Base-by-base conservation (phyloP, 1,139 yeast genomes). In the Geotrichum macrosporum region DNA sequence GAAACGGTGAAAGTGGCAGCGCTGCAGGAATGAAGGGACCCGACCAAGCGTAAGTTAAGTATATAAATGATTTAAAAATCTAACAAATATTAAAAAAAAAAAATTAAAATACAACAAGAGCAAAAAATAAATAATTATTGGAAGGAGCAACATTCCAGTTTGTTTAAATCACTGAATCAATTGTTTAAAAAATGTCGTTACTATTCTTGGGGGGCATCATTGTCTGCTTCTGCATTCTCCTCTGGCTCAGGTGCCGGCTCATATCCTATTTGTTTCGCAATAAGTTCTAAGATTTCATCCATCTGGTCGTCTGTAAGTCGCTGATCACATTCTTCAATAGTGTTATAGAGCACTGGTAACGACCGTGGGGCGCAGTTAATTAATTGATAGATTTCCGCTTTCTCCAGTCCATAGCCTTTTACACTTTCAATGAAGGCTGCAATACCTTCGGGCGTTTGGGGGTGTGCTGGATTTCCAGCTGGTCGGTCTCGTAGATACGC, bases 301-400 rank as follows among this genome's bases (percentile, higher is more conserved):
- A 84, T 73, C 50, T 78, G 74, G 1, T 77, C 83, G 50, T 81
- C 84, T 18, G 71, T 67, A 58, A 87, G 82, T 55, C 97, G 72
- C 55, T 77, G 81, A 56, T 89, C 97, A 64, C 96, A 89, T 63
- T 92, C 97, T 60, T 92, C 98, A 3, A 92, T 80, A 35, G 89
- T 70, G 0, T 92, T 74, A 63, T 80, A 87, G 48, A 92, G 72
- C 35, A 78, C 82, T 3, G 88, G 96, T 72, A 86, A 68, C 2
- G 88, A 78, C 41, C 82, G 70, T 0, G 97, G 97, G 35, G 88
- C 74, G 4, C 80, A 71, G 64, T 92, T 89, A 50, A 88, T 75
- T 31, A 92, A 77, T 65, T 89, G 96, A 35, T 92, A 69, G 58
- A 83, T 80, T 61, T 92, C 98, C 18, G 85, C 81, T 63, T 86